Evolutionary conservation across 1,284 basidiomycete species (phyloP), one percentile per base, ranked within the genome.

Genomic region (Rhodotorula glutinis): DNA sequence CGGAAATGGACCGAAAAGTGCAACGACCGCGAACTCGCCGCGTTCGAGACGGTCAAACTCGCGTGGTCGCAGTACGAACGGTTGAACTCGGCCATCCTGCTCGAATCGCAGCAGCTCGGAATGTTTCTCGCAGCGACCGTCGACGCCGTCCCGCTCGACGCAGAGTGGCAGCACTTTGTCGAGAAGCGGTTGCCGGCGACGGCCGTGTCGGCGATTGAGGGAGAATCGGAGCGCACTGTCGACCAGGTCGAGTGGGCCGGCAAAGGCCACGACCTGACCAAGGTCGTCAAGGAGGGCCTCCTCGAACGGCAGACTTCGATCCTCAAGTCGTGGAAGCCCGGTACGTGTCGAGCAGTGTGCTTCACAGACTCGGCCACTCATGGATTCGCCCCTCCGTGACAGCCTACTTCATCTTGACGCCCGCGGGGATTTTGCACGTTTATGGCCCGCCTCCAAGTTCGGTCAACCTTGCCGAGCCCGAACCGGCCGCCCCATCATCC

Each of bases 231-330:
- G 2, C 54, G 53, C 7, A 49, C 44, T 4, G 33, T 65, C 49
- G 56, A 51, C 21, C 51, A 57, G 10, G 57, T 72, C 51, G 40
- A 44, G 30, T 72, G 59, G 62, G 52, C 47, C 17, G 63, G 63
- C 3, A 53, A 61, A 16, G 66, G 66, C 17, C 60, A 71, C 44
- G 47, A 60, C 30, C 23, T 60, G 27, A 70, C 70, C 11, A n/a
- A 29, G 4, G 56, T 67, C 16, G 56, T 73, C 27, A 53, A 49
- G 25, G 63, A 72, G 30, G 72, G 72, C 23, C 8, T 62, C 11
- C 53, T 73, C 33, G 72, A 73, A 38, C 46, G 72, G n/a, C 67
- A 73, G 61, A 70, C 63, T 38, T 60, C 67, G 27, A 64, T 69
- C 57, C 30, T 72, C 38, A 61, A 52, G 53, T 66, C 46, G 16